Conservation (phyloP, 495 filamentous ascomycete species). For the Trichoderma orchidacearum region DNA sequence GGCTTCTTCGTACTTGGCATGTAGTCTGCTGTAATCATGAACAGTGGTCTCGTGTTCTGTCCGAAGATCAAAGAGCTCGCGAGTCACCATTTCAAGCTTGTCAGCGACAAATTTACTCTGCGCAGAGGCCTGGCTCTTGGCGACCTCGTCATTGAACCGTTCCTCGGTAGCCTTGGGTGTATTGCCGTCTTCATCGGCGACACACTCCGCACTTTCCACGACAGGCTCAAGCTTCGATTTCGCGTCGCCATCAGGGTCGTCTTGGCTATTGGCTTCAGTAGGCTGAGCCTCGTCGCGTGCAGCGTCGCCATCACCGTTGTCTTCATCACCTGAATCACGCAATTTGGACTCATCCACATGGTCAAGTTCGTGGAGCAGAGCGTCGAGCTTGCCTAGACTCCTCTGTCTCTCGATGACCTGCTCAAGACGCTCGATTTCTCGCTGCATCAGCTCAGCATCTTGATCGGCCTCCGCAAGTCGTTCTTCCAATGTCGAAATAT, state of each 20-base stretch:
- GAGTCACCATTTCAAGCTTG: slow-evolving; percentile 82
- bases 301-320: slow-evolving; percentile 19
- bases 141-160: slow-evolving; percentile 13
- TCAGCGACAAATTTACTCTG: slow-evolving; percentile 80
- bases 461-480: slow-evolving; percentile 91
- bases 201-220: slow-evolving; percentile 18
- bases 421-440: slow-evolving; percentile 85
- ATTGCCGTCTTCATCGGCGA: slow-evolving; percentile 17
- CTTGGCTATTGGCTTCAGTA: slow-evolving; percentile 34
- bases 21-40: slow-evolving; percentile 67
- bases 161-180: slow-evolving; percentile 11
- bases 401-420: slow-evolving; percentile 92
- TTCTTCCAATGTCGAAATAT: slow-evolving; percentile 94
- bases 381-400: slow-evolving; percentile 88
- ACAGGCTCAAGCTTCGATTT: slow-evolving; percentile 1
- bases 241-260: slow-evolving; percentile 10
- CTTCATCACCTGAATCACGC: slow-evolving; percentile 17
- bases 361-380: slow-evolving; percentile 80
- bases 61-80: slow-evolving; percentile 82
- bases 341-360: slow-evolving; percentile 51
- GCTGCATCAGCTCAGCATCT: slow-evolving; percentile 91
- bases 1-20: slow-evolving; percentile 83
- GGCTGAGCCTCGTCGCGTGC: slow-evolving; percentile 31
- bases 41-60: slow-evolving; percentile 80
- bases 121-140: slow-evolving; percentile 26